phyloP scores from a whole-genome alignment of 306 rosid species.

The Vigna unguiculata region DNA sequence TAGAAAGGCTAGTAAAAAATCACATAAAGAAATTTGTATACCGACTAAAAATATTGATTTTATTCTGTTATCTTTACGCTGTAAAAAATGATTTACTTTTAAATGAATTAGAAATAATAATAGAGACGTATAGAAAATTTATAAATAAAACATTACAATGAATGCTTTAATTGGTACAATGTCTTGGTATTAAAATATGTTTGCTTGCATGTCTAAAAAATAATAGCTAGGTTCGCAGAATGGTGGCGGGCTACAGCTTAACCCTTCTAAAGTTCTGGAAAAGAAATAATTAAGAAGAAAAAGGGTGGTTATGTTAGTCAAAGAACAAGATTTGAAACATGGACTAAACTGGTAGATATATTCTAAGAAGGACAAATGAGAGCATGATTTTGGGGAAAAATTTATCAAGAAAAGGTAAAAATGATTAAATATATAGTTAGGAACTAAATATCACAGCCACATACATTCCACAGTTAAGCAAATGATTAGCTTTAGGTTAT shows the following conservation, averaged over 20 bases:
- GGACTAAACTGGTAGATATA: constrained; percentile 37
- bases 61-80: too few species aligned
- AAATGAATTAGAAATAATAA: too few species aligned
- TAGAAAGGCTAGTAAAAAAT: too few species aligned
- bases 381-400: constrained; percentile 51
- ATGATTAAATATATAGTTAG: constrained; percentile 32
- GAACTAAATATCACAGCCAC: constrained; percentile 47
- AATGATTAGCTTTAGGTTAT: constrained; percentile 61
- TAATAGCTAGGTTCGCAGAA: neutral
- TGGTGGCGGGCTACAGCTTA: neutral
- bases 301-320: constrained; percentile 37
- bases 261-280: neutral
- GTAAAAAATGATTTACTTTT: too few species aligned
- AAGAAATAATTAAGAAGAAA: neutral
- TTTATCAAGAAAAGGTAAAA: constrained; percentile 27
- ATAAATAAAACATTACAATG: too few species aligned
- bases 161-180: too few species aligned
- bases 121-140: too few species aligned
- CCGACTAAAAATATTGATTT: too few species aligned
- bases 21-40: too few species aligned
- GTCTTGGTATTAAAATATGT: too few species aligned
- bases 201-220: neutral
- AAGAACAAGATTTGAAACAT: constrained; percentile 24
- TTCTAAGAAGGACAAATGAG: constrained; percentile 51
- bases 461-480: constrained; percentile 58